These are phyloP conservation scores for Iris pallida DNA, from an alignment of 116 monocot species.

Conservation along the genomic window DNA sequence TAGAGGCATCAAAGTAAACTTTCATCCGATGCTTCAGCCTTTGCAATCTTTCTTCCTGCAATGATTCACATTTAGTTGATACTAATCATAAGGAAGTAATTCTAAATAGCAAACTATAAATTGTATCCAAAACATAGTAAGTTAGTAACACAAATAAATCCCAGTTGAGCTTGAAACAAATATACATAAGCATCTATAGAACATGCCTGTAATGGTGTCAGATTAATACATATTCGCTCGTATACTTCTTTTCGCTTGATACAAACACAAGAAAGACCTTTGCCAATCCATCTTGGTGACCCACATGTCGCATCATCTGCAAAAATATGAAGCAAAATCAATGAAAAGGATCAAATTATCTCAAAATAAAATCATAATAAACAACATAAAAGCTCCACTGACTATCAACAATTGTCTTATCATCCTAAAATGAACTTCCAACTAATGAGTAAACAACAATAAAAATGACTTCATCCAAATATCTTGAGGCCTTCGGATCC, in stretches of 20 bases:
- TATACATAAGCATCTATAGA: neutral
- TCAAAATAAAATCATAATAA: too few species aligned
- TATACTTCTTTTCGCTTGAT: constrained; percentile 44
- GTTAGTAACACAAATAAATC: neutral
- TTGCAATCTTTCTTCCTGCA: constrained; percentile 47
- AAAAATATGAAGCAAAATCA: neutral
- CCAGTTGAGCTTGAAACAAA: too few species aligned
- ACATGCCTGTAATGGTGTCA: constrained; percentile 45
- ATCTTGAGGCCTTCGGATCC: too few species aligned
- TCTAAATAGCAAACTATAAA: neutral
- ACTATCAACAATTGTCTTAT: too few species aligned
- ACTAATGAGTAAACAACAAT: too few species aligned
- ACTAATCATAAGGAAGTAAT: neutral
- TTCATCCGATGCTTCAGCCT: constrained; percentile 59
- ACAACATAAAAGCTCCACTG: too few species aligned
- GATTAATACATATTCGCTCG: constrained; percentile 47
- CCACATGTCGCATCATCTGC: constrained; percentile 53
- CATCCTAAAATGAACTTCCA: too few species aligned
- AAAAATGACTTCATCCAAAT: too few species aligned
- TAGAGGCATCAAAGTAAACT: constrained; percentile 50
- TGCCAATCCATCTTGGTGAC: constrained; percentile 64
- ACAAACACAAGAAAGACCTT: constrained; percentile 52
- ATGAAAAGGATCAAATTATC: too few species aligned
- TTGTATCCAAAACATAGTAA: neutral
- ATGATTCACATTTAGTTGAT: neutral